Base-by-base conservation (phyloP, 306 rosid genomes). In the Sindora glabra region DNA sequence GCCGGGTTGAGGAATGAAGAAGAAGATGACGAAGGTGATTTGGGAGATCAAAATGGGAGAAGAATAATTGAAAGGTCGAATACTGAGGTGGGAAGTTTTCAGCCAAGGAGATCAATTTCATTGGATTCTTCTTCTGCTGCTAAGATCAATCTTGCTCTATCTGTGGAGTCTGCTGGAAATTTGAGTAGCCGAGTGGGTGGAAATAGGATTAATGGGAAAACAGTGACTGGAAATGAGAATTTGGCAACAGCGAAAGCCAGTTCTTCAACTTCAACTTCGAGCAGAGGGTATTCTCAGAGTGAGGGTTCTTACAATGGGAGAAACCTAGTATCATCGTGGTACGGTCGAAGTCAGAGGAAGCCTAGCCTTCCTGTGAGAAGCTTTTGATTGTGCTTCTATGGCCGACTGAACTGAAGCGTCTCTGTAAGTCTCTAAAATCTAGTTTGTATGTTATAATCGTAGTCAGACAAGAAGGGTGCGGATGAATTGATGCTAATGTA, bases 241-340 rank as follows among this genome's bases (percentile, higher is more conserved):
- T 29, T 52, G 58, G 11, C 29, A 19, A 59, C 54, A 54, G 24
- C 46, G 18, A 65, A 41, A 49, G 65, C 72, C 5, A 59, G 50
- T 57, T 70, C 77, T 55, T n/a, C n/a, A n/a, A n/a, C n/a, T n/a
- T 76, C 74, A 3, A 58, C 15, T 32, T 56, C 37, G 21, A 19
- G 48, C 50, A 32, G 45, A 73, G 27, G 29, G 57, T 49, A 45
- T 36, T 58, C 15, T 13, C 27, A 69, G 65, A 72, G 74, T 67
- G 75, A 81, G n/a, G 49, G 65, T 64, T 80, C 85, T 24, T 68
- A 64, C 44, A 59, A 37, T 61, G 81, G 74, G 27, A 72, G 57
- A 23, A 64, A 70, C 23, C 14, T 33, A 12, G 37, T 70, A n/a
- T n/a, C n/a, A 12, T 39, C 59, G 33, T 42, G 45, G 59, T 29